Evolutionary conservation across 2,329 filamentous ascomycete genomes (phyloP), one percentile per base, ranked within the genome.

Genomic region (Pseudogymnoascus sp.): DNA sequence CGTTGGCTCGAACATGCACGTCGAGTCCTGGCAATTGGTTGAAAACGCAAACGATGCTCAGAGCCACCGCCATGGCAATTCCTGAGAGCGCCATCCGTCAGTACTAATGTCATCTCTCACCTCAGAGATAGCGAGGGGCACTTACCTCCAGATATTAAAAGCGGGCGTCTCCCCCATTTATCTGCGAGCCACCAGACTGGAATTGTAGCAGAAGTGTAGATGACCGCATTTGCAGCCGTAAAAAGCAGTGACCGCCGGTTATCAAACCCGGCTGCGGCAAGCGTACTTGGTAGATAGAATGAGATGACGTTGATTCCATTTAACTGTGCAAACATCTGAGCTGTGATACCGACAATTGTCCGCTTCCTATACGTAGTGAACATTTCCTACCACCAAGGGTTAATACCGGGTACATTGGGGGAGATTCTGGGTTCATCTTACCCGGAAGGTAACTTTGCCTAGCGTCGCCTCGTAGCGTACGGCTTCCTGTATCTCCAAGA

Each of bases 291-390:
- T 13, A 77, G 73, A 60, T 78, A 77, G 66, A 77, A 77, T 4
- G 75, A 77, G 64, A 77, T 76, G 67, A 77, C 73, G 67, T 77
- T 77, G 68, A 77, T 77, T 23, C 75, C 75, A 66, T 76, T 76
- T 35, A 77, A 70, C 56, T 77, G 74, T 1, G 76, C 74, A 44
- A 75, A 76, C 74, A 77, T 77, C 40, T 76, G 74, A 7, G 73
- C 75, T 0, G 74, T 76, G 62, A 77, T 75, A 59, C 74, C 75
- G 33, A 77, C 73, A 31, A 77, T 72, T 2, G 75, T 77, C n/a
- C 75, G 72, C 63, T 77, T 77, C 40, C 75, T 73, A 62, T 77
- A 77, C 4, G 71, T 71, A 6, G 75, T 77, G 62, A 77, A 77
- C 76, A 77, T 77, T 69, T 77, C 75, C 71, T 73, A 33, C 9